Percentiles rank a stretch among this genome's conserved stretches.
Evolutionary conservation across 2,329 filamentous ascomycete species (phyloP).

Genomic region (Exophiala spinifera): DNA sequence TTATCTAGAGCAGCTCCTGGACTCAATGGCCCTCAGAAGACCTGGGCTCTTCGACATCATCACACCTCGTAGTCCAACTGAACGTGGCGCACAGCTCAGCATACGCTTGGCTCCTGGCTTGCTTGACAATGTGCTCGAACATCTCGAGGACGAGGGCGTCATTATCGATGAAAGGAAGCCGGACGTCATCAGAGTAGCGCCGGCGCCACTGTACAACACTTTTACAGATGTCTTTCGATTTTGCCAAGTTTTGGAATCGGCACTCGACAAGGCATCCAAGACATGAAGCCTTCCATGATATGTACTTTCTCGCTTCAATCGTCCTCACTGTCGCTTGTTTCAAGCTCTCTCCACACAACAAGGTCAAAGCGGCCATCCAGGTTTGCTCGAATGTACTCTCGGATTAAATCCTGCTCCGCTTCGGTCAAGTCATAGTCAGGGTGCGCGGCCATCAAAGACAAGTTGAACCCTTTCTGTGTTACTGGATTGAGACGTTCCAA

Average conservation of each 20-base stretch:
- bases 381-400: constrained; percentile 27
- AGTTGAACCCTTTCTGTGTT: constrained; percentile 32
- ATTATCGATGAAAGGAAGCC: constrained; percentile 82
- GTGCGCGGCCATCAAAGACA: constrained; percentile 33
- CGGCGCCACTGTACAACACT: constrained; percentile 78
- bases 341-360: constrained; percentile 27
- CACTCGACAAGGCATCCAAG: constrained; percentile 5
- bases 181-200: constrained; percentile 78
- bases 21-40: constrained; percentile 20
- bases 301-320: constrained; percentile 20
- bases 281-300: too few relatives aligned
- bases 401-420: constrained; percentile 32
- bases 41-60: constrained; percentile 57
- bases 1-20: constrained; percentile 69
- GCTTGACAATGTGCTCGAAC: constrained; percentile 64
- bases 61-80: constrained; percentile 64
- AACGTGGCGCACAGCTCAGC: constrained; percentile 77
- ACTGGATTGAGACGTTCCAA: constrained; percentile 31
- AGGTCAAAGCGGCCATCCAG: constrained; percentile 29
- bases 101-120: constrained; percentile 65
- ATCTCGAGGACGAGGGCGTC: constrained; percentile 65
- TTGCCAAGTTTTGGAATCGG: constrained; percentile 22
- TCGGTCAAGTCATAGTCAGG: constrained; percentile 28
- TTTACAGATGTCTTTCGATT: constrained; percentile 71
- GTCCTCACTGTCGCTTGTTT: constrained; percentile 28